These are phyloP conservation scores for Tricholoma bakamatsutake DNA, from an alignment of 768 basidiomycete genomes.

Conservation along the genomic window DNA sequence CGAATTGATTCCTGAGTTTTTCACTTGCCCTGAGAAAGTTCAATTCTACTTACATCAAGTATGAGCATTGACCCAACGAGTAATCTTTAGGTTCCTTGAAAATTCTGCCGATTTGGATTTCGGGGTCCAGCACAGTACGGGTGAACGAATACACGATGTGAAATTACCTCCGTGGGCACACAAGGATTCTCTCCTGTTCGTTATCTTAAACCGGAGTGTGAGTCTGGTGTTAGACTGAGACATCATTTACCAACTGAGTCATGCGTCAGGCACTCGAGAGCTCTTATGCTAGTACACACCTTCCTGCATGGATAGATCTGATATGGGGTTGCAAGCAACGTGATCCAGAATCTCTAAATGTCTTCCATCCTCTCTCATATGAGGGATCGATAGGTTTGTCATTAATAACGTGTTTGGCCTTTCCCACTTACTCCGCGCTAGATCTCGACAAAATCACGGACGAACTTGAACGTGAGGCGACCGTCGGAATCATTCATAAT, in stretches of 20 bases:
- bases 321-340: conserved; percentile 89
- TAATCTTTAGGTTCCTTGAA: conserved; percentile 63
- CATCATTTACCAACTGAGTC: not conserved
- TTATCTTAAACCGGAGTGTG: conserved; percentile 71
- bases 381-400: conserved; percentile 76
- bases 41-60: not conserved
- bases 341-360: conserved; percentile 71
- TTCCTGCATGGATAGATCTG: conserved; percentile 90
- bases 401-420: not conserved
- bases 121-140: conserved; percentile 63
- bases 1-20: conserved; percentile 90
- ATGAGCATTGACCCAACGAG: not conserved
- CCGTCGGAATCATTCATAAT: conserved; percentile 93
- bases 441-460: conserved; percentile 86
- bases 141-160: conserved; percentile 81
- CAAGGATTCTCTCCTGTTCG: conserved; percentile 76
- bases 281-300: conserved; percentile 73
- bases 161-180: conserved; percentile 90
- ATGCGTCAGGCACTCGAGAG: conserved; percentile 74
- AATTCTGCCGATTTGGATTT: conserved; percentile 79
- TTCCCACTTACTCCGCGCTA: conserved; percentile 18
- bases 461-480: conserved; percentile 84
- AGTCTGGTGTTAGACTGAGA: conserved; percentile 9
- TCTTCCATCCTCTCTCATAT: conserved; percentile 91
- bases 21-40: conserved; percentile 71